phyloP scores from a whole-genome alignment of 306 rosid species.

The Neltuma alba region DNA sequence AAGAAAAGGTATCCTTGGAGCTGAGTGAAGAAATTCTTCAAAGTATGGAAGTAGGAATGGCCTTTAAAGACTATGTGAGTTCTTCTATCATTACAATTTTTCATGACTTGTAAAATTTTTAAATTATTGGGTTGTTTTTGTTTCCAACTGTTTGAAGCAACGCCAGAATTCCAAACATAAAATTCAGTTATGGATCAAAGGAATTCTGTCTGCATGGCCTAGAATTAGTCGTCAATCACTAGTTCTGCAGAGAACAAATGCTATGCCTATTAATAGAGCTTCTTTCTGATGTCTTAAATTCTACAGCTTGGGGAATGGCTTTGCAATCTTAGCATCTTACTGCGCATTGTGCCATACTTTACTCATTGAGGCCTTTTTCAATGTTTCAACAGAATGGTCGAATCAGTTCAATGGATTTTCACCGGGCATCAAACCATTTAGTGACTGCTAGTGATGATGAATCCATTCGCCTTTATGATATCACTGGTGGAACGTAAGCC shows the following conservation, averaged over 20 bases:
- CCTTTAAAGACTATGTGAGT: conserved; percentile 85
- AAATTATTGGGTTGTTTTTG: not conserved
- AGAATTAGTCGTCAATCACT: not conserved
- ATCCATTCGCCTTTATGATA: conserved; percentile 89
- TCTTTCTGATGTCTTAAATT: not conserved
- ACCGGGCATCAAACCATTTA: no score
- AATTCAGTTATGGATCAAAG: not conserved
- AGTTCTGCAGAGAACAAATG: not conserved
- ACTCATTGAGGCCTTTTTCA: not conserved
- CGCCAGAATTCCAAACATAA: not conserved
- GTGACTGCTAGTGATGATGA: conserved; percentile 78
- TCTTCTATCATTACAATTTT: not conserved
- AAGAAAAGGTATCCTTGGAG: conserved; percentile 92
- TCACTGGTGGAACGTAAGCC: conserved; percentile 79
- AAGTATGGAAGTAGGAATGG: conserved; percentile 98
- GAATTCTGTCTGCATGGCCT: not conserved
- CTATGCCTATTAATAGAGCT: not conserved
- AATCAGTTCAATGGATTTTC: conserved; percentile 71
- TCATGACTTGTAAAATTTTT: not conserved
- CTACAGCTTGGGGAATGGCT: not conserved
- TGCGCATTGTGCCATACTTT: not conserved
- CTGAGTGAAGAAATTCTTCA: conserved; percentile 90
- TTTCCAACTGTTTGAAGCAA: not conserved
- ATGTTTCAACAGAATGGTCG: conserved; percentile 67
- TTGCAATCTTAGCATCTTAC: not conserved